Conservation (phyloP, 169 alveolate genomes). For the Plasmodium yoelii region DNA sequence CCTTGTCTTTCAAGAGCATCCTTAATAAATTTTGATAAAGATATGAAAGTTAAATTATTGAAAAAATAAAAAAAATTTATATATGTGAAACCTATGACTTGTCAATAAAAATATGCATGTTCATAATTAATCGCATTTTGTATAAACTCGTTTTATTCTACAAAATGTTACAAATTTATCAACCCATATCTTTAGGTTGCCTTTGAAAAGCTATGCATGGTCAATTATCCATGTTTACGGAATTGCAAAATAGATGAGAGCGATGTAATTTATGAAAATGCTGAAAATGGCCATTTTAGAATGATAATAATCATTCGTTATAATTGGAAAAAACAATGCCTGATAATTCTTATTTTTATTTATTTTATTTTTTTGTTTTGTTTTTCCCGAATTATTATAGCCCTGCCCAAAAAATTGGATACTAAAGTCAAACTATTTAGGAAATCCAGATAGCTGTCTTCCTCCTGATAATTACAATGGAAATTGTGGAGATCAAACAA, state of each 20-base stretch:
- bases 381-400: constrained; percentile 1
- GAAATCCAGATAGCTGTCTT: constrained; percentile 31
- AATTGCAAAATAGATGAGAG: constrained; percentile 38
- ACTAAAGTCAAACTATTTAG: constrained; percentile 49
- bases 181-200: constrained; percentile 13
- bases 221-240: constrained; percentile 41
- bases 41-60: constrained; percentile 47
- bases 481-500: constrained; percentile 44
- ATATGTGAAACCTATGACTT: neutral
- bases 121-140: neutral
- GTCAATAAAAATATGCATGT: neutral
- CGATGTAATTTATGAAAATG: constrained; percentile 42
- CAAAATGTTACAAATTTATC: no score
- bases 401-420: constrained; percentile 65
- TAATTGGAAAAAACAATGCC: no score
- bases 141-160: neutral
- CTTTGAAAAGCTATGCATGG: constrained; percentile 52
- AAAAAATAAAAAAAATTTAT: neutral
- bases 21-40: constrained; percentile 36
- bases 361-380: no score
- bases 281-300: neutral
- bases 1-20: constrained; percentile 70
- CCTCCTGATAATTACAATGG: constrained; percentile 70
- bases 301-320: no score
- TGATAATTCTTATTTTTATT: no score